A percentile compares a stretch with the other conserved stretches of the same genome.
Conservation (phyloP, 1,284 basidiomycete species). For the Gomphus sp. region DNA sequence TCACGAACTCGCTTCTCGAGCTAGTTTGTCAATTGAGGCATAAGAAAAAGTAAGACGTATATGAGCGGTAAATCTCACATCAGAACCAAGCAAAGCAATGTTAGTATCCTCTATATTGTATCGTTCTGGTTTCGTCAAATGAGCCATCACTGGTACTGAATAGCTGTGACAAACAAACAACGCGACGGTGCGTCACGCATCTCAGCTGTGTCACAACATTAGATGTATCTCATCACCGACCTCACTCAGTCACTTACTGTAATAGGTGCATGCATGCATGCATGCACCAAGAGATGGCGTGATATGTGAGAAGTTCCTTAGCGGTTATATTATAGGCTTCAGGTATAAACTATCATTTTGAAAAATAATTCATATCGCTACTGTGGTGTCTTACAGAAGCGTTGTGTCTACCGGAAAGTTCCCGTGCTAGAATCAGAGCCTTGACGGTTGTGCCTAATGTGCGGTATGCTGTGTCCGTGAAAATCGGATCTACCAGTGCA, state of each 20-base stretch:
- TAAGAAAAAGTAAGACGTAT: not conserved
- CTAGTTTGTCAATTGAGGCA: constrained; percentile 21
- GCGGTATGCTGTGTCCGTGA: not conserved
- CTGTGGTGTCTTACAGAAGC: no score
- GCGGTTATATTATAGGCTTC: no score
- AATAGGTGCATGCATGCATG: no score
- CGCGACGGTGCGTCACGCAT: not conserved
- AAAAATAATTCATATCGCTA: no score
- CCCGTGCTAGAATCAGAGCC: no score
- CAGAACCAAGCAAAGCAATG: constrained; percentile 51
- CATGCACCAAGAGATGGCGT: no score
- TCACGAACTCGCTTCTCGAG: constrained; percentile 49
- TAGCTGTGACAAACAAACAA: not conserved
- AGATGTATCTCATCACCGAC: no score
- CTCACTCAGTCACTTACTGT: no score
- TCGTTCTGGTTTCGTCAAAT: constrained; percentile 34
- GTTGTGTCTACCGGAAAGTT: no score
- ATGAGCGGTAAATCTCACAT: constrained; percentile 29
- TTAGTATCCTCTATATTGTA: constrained; percentile 56
- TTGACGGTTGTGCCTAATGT: not conserved
- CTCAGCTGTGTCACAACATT: not conserved
- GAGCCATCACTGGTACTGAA: constrained; percentile 24
- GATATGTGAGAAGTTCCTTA: no score
- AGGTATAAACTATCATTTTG: no score
- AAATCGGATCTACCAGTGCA: not conserved